phyloP scores from a whole-genome alignment of 2,329 filamentous ascomycete species.

The Diplodia intermedia region DNA sequence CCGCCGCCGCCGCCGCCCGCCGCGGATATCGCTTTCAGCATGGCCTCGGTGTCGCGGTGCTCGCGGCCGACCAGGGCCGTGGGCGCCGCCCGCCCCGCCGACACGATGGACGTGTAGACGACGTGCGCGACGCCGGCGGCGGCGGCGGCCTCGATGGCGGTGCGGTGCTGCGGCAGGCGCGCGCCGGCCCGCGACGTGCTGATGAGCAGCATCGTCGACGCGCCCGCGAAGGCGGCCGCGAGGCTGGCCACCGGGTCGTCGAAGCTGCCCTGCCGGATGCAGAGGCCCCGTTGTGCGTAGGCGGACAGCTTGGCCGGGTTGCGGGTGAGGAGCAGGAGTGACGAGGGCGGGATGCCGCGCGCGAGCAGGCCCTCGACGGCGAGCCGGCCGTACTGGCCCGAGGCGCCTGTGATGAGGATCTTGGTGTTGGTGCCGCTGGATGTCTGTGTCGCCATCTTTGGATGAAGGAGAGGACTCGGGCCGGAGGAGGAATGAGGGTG shows the following conservation, averaged over 20 bases:
- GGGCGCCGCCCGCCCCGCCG: not conserved
- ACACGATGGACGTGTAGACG: constrained; percentile 29
- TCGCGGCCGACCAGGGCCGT: constrained; percentile 27
- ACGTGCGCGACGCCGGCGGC: constrained; percentile 7
- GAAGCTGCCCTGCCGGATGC: constrained; percentile 17
- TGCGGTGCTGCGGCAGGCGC: constrained; percentile 22
- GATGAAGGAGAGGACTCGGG: not conserved
- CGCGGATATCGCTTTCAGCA: not conserved
- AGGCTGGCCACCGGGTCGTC: not conserved
- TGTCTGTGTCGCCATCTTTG: not conserved
- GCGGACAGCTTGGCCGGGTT: constrained; percentile 8
- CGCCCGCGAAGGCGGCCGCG: constrained; percentile 21
- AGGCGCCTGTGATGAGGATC: constrained; percentile 28
- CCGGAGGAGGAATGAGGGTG: not conserved
- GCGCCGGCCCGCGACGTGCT: constrained; percentile 12
- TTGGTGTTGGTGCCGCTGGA: not conserved
- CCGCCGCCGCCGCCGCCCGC: too few relatives aligned
- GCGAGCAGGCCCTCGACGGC: constrained; percentile 11
- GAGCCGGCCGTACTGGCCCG: constrained; percentile 18
- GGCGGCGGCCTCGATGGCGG: constrained; percentile 11
- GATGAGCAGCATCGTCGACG: constrained; percentile 24
- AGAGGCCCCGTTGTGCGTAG: constrained; percentile 18
- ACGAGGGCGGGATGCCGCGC: not conserved
- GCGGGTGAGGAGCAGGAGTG: constrained; percentile 22
- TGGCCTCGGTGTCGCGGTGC: constrained; percentile 25